Percentiles rank a stretch among this genome's conserved stretches.
Conservation (phyloP, 169 alveolate species). For the Plasmodium relictum region DNA sequence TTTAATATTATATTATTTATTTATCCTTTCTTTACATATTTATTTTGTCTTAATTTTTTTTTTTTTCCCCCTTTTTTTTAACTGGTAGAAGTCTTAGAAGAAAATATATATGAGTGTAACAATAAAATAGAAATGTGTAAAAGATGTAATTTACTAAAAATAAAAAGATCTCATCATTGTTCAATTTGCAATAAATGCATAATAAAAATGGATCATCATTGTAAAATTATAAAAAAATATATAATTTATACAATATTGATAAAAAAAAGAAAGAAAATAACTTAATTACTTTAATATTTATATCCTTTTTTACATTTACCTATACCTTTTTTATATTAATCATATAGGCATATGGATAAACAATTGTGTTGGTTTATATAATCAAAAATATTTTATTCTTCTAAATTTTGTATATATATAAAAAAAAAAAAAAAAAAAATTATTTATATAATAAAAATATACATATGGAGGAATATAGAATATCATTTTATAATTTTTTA, state of each 20-base stretch:
- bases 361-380: constrained; percentile 91
- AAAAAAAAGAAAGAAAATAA: constrained; percentile 13
- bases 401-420: constrained; percentile 28
- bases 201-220: constrained; percentile 93
- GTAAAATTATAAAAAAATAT: constrained; percentile 40
- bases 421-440: constrained; percentile 9
- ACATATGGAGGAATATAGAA: background rate
- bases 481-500: background rate
- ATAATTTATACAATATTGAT: background rate
- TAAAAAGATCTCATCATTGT: constrained; percentile 90
- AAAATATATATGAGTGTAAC: constrained; percentile 4
- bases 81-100: background rate
- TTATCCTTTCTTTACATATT: constrained; percentile 2
- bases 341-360: constrained; percentile 87
- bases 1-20: background rate
- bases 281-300: background rate
- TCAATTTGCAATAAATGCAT: constrained; percentile 89
- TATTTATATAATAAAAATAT: background rate
- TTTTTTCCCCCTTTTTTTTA: constrained; percentile 7
- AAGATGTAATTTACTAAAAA: constrained; percentile 42
- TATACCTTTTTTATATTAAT: background rate
- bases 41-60: background rate
- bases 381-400: constrained; percentile 88
- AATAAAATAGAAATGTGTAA: constrained; percentile 15
- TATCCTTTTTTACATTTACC: background rate